Evolutionary conservation across 768 basidiomycete species (phyloP).

Genomic region (Agaricus sinodeliciosus): DNA sequence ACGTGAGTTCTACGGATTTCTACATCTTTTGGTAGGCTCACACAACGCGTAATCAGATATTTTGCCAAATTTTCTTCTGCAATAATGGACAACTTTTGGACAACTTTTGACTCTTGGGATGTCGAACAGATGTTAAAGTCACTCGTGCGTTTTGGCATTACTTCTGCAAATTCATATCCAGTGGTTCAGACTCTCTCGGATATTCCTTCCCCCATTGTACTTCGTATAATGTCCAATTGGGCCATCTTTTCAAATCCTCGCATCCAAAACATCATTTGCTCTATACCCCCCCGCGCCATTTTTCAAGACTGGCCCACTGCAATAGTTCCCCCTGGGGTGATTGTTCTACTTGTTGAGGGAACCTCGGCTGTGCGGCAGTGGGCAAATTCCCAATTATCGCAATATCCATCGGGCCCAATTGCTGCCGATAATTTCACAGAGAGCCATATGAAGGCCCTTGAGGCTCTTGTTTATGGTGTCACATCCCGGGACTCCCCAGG

Average conservation of each 20-base stretch:
- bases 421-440: slow-evolving; percentile 37
- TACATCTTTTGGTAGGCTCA: background rate
- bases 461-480: slow-evolving; percentile 30
- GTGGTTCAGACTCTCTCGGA: slow-evolving; percentile 26
- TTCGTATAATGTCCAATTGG: slow-evolving; percentile 60
- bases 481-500: slow-evolving; percentile 2
- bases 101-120: slow-evolving; percentile 64
- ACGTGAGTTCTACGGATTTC: slow-evolving; percentile 51
- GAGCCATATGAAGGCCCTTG: slow-evolving; percentile 40
- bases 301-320: slow-evolving; percentile 50
- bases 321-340: slow-evolving; percentile 52
- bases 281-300: slow-evolving; percentile 26
- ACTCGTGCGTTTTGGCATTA: slow-evolving; percentile 28
- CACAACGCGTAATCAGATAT: slow-evolving; percentile 41
- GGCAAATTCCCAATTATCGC: slow-evolving; percentile 39
- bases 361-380: slow-evolving; percentile 46
- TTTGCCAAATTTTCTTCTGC: slow-evolving; percentile 57
- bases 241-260: slow-evolving; percentile 44
- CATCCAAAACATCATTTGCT: slow-evolving; percentile 36
- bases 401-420: slow-evolving; percentile 39
- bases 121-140: slow-evolving; percentile 42
- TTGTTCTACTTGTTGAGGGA: slow-evolving; percentile 51
- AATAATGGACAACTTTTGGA: slow-evolving; percentile 51
- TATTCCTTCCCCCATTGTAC: slow-evolving; percentile 44
- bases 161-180: slow-evolving; percentile 12